Percentiles rank a stretch among this genome's conserved stretches.
These are phyloP conservation scores for Salvia miltiorrhiza DNA, from an alignment of 257 asterid genomes.

Conservation along the genomic window DNA sequence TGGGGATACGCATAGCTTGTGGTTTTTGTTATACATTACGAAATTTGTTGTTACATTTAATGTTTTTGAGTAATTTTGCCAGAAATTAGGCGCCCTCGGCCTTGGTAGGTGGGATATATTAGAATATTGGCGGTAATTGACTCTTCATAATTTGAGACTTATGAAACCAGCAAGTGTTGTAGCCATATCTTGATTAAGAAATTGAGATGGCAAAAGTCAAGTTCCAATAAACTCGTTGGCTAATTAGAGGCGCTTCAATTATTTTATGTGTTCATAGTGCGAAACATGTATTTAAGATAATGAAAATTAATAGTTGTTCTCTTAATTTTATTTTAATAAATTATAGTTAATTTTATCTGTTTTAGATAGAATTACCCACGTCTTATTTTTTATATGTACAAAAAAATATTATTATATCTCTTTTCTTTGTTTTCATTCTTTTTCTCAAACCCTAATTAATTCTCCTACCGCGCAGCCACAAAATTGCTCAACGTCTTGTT, in stretches of 20 bases:
- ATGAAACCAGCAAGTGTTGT: not conserved
- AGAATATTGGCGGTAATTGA: constrained; percentile 21
- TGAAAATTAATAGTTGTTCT: too few relatives aligned
- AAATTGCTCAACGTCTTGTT: too few relatives aligned
- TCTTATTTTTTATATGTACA: too few relatives aligned
- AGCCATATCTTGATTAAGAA: constrained; percentile 3
- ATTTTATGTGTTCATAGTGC: too few relatives aligned
- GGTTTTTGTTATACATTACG: not conserved
- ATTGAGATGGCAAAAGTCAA: constrained; percentile 22
- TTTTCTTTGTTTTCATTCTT: too few relatives aligned
- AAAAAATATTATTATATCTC: too few relatives aligned
- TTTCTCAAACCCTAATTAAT: too few relatives aligned
- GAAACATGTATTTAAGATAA: too few relatives aligned
- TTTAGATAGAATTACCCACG: too few relatives aligned
- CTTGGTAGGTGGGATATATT: not conserved
- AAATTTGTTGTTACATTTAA: not conserved
- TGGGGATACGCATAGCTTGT: not conserved
- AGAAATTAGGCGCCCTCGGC: constrained; percentile 18
- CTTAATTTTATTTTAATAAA: too few relatives aligned
- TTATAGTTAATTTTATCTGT: too few relatives aligned
- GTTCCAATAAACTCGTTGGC: not conserved
- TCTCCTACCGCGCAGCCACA: too few relatives aligned
- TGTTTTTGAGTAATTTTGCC: constrained; percentile 14
- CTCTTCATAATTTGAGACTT: constrained; percentile 7
- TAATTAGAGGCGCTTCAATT: not conserved